phyloP scores from a whole-genome alignment of 805 yeast species.

The Spathaspora sp. region DNA sequence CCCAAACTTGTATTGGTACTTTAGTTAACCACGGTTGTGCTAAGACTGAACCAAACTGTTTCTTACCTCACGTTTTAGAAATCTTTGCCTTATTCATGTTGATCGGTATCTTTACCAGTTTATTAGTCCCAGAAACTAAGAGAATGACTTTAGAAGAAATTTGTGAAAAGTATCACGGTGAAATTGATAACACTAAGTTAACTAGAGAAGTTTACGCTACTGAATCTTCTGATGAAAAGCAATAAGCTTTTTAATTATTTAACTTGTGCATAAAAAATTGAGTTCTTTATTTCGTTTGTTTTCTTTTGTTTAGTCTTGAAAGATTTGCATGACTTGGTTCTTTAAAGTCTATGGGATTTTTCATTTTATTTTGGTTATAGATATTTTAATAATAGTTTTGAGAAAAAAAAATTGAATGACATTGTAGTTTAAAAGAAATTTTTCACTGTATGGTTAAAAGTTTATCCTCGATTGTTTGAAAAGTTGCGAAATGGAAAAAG shows the following conservation, averaged over 20 bases:
- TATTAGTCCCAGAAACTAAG: constrained; percentile 85
- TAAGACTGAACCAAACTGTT: constrained; percentile 59
- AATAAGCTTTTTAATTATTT: not conserved
- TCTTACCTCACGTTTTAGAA: constrained; percentile 90
- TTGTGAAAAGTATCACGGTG: constrained; percentile 79
- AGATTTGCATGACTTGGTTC: not conserved
- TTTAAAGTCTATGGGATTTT: not conserved
- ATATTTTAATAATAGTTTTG: not conserved
- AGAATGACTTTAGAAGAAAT: constrained; percentile 86
- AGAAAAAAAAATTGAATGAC: not conserved
- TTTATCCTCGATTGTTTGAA: not conserved
- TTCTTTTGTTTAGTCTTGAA: not conserved
- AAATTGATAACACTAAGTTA: constrained; percentile 47
- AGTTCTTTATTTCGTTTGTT: not conserved
- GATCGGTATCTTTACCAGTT: constrained; percentile 61
- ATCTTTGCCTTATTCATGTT: constrained; percentile 91
- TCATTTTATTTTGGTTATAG: not conserved
- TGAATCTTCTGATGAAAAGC: constrained; percentile 21
- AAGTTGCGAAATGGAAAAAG: not conserved
- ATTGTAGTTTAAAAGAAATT: not conserved
- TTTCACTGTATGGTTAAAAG: not conserved
- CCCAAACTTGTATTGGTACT: constrained; percentile 85
- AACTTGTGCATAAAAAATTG: not conserved
- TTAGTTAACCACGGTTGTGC: constrained; percentile 77
- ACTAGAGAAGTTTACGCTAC: constrained; percentile 35